Conservation (phyloP, 345 rosid species). For the Linum lewisii region DNA sequence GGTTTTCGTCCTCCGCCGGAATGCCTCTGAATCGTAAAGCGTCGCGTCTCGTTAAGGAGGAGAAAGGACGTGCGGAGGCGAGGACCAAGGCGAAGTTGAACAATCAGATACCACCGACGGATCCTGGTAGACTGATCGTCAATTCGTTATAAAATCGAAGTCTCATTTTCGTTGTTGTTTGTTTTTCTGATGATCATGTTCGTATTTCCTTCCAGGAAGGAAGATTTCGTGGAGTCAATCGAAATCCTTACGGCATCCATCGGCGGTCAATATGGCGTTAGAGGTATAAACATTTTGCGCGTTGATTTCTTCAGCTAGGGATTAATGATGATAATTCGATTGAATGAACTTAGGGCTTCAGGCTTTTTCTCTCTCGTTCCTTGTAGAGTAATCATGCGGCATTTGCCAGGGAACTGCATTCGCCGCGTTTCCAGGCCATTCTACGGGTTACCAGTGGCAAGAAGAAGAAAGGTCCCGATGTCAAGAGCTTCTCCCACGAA, state of each 20-base stretch:
- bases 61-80: slow-evolving; percentile 13
- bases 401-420: slow-evolving; percentile 67
- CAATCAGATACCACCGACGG: slow-evolving; percentile 6
- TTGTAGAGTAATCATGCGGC: slow-evolving; percentile 52
- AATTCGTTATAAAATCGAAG: not conserved
- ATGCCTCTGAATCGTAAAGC: slow-evolving; percentile 18
- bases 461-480: slow-evolving; percentile 66
- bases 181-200: not conserved
- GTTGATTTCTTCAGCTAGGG: not conserved
- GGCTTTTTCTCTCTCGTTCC: not conserved
- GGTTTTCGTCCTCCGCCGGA: slow-evolving; percentile 36
- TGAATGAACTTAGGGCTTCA: not conserved
- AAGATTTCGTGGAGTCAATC: slow-evolving; percentile 53
- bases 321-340: too few species aligned
- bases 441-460: slow-evolving; percentile 77
- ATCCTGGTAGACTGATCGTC: too few species aligned
- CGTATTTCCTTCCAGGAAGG: slow-evolving; percentile 32
- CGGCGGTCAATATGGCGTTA: slow-evolving; percentile 38
- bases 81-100: slow-evolving; percentile 23
- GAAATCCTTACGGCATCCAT: slow-evolving; percentile 43
- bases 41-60: slow-evolving; percentile 10
- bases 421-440: slow-evolving; percentile 81
- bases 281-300: slow-evolving; percentile 29
- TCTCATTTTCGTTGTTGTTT: not conserved
- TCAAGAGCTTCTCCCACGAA: slow-evolving; percentile 96